Percentiles rank a stretch among this genome's conserved stretches.
Evolutionary conservation across 768 basidiomycete genomes (phyloP).

Genomic region (Suillus decipiens): DNA sequence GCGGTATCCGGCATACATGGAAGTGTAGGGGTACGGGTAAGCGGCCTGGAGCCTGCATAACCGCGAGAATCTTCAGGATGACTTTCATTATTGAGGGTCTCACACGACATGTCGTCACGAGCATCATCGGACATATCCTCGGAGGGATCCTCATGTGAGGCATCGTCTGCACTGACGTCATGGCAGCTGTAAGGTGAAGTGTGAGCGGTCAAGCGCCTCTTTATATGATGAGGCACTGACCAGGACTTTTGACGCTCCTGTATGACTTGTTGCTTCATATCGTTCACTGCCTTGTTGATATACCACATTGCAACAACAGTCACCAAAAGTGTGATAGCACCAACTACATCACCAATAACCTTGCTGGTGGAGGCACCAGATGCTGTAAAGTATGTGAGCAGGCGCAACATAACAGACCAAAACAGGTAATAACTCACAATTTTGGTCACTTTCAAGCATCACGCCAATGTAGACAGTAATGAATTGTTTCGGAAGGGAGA

Average conservation of each 20-base stretch:
- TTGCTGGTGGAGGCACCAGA: conserved; percentile 45
- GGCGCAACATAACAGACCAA: background rate
- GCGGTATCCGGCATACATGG: background rate
- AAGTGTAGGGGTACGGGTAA: background rate
- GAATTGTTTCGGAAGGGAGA: conserved; percentile 83
- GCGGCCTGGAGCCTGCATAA: no score
- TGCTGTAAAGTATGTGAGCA: conserved; percentile 8
- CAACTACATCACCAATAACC: conserved; percentile 64
- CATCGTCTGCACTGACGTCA: background rate
- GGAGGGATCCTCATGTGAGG: background rate
- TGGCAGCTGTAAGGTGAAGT: background rate
- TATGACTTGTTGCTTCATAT: conserved; percentile 58
- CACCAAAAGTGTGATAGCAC: conserved; percentile 64
- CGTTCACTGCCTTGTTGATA: conserved; percentile 67
- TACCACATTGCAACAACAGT: conserved; percentile 78
- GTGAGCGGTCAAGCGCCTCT: background rate
- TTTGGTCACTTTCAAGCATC: conserved; percentile 50
- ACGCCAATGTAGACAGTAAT: conserved; percentile 76
- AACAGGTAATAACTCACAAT: conserved; percentile 14
- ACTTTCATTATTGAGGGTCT: background rate
- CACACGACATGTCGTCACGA: background rate
- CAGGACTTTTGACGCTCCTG: conserved; percentile 64
- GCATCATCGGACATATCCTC: conserved; percentile 1
- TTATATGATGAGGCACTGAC: conserved; percentile 30
- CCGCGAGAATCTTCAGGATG: background rate